Evolutionary conservation across 1,284 basidiomycete genomes (phyloP), one percentile per base, ranked within the genome.

Genomic region (Abortiporus biennis): DNA sequence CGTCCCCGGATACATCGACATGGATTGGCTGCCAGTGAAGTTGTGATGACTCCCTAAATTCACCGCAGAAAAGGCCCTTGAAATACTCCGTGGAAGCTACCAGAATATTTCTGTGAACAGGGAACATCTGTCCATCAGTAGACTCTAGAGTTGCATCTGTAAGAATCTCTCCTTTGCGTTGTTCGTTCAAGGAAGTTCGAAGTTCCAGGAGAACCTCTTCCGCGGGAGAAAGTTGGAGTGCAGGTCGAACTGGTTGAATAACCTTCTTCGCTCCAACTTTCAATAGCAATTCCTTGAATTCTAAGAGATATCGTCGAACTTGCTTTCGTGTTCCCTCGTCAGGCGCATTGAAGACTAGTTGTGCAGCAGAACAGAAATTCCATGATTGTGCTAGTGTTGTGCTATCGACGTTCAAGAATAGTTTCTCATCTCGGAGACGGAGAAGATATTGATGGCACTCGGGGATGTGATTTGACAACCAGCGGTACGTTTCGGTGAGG

Each of bases 361-460:
- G 44, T 13, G 47, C 46, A 1, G 66, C 64, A 4, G 53, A 42
- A 16, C 51, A 46, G 64, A 67, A 70, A 32, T 38, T 42, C 66
- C 66, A 67, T n/a, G n/a, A n/a, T n/a, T n/a, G n/a, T n/a, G n/a
- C n/a, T n/a, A n/a, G n/a, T n/a, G n/a, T n/a, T n/a, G n/a, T n/a
- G n/a, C n/a, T n/a, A n/a, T 64, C 54, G 16, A 70, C 61, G 44
- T 71, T 72, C 44, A 72, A 55, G 52, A 69, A 71, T 2, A 68
- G 42, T 0, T 40, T 35, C 6, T 58, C 49, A 16, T 19, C 45
- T 29, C 35, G 11, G 24, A 21, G 32, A 5, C 6, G 13, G 6
- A 42, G 21, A 23, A 53, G 23, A 31, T 22, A 35, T 5, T 4
- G 17, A n/a, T 21, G 32, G 12, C 52, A 52, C 12, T 56, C 57